These are phyloP conservation scores for Salix dunnii DNA, from an alignment of 345 rosid species.

Conservation along the genomic window DNA sequence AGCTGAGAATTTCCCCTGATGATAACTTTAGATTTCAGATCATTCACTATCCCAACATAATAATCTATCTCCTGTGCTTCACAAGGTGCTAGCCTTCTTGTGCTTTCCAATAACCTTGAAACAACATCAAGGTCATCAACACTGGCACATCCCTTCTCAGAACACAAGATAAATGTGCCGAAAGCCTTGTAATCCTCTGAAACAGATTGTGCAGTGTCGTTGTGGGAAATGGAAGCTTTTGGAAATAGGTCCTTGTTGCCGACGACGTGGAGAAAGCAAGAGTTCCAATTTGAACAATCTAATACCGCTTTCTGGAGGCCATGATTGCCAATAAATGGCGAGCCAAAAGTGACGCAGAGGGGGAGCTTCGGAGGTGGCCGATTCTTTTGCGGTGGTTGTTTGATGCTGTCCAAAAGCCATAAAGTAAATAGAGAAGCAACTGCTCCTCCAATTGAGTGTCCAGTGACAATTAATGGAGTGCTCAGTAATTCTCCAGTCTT, in stretches of 20 bases:
- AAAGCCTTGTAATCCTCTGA: slow-evolving; percentile 35
- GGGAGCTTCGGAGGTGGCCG: slow-evolving; percentile 17
- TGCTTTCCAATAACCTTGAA: slow-evolving; percentile 13
- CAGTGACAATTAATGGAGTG: slow-evolving; percentile 45
- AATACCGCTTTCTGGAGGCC: slow-evolving; percentile 32
- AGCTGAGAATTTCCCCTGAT: slow-evolving; percentile 16
- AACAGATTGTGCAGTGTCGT: neutral
- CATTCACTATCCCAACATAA: slow-evolving; percentile 15
- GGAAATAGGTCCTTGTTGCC: slow-evolving; percentile 36
- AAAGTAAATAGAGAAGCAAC: slow-evolving; percentile 68
- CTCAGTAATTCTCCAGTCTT: neutral
- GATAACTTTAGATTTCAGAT: slow-evolving; percentile 7
- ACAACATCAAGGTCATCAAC: slow-evolving; percentile 45
- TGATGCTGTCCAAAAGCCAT: slow-evolving; percentile 45
- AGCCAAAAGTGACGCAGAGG: slow-evolving; percentile 69
- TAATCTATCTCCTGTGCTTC: slow-evolving; percentile 3
- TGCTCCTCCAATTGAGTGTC: slow-evolving; percentile 58
- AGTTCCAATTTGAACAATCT: slow-evolving; percentile 31
- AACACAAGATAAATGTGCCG: slow-evolving; percentile 51
- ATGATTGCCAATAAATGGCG: slow-evolving; percentile 46
- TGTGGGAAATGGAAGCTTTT: slow-evolving; percentile 14
- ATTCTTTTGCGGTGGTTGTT: neutral
- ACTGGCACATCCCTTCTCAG: slow-evolving; percentile 34
- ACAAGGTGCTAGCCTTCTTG: slow-evolving; percentile 2
- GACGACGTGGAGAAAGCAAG: slow-evolving; percentile 57